Evolutionary conservation across 169 alveolate species (phyloP).

Genomic region (Cryptosporidium viatorum): DNA sequence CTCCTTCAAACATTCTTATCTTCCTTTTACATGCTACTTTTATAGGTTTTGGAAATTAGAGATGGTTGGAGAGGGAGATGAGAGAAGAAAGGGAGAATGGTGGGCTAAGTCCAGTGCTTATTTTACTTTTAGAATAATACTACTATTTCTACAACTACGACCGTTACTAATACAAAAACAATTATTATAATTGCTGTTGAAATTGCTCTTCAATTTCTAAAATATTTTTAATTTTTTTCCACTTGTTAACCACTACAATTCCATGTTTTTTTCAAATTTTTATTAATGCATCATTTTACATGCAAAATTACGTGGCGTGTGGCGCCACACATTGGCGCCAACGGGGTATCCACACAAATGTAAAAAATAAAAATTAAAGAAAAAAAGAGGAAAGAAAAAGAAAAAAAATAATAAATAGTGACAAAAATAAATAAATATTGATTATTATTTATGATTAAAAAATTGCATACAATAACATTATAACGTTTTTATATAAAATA

Average conservation of each 20-base stretch:
- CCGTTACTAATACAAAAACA: not conserved
- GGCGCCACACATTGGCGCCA: slow-evolving; percentile 41
- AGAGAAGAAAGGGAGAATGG: too few species aligned
- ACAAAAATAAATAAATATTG: not conserved
- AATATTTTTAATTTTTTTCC: not conserved
- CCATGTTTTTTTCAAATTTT: not conserved
- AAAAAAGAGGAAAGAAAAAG: not conserved
- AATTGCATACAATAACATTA: not conserved
- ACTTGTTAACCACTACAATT: not conserved
- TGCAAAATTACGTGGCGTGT: slow-evolving; percentile 12
- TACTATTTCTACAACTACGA: not conserved
- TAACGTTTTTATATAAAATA: too few species aligned
- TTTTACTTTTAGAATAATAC: not conserved
- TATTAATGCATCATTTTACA: not conserved
- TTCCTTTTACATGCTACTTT: too few species aligned
- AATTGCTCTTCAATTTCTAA: not conserved
- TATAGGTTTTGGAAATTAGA: too few species aligned
- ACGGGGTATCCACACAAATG: slow-evolving; percentile 60
- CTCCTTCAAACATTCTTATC: too few species aligned
- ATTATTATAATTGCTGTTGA: not conserved
- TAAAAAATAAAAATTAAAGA: not conserved
- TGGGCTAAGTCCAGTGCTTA: not conserved
- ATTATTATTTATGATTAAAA: not conserved
- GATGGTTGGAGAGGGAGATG: too few species aligned
- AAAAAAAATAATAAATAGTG: not conserved